phyloP scores from a whole-genome alignment of 2,329 filamentous ascomycete species.

The Emydomyces testavorans region DNA sequence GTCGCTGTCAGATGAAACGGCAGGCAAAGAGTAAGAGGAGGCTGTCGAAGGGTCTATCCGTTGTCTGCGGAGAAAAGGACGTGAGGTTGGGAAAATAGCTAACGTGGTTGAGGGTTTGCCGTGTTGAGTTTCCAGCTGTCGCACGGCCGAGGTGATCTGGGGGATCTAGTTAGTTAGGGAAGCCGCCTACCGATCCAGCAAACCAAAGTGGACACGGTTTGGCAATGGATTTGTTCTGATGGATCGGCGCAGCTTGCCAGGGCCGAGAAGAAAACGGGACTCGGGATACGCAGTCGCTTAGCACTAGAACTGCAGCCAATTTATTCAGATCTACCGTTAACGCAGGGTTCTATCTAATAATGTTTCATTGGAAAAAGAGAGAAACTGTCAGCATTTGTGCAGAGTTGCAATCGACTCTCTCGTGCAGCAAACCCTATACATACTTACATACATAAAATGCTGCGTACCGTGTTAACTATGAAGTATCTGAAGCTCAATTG shows the following conservation, averaged over 20 bases:
- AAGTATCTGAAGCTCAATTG: background rate
- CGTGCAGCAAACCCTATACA: background rate
- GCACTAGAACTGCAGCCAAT: background rate
- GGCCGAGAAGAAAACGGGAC: background rate
- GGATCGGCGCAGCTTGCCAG: constrained; percentile 8
- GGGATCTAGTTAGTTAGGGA: too few relatives aligned
- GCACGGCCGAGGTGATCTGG: constrained; percentile 14
- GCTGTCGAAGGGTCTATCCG: background rate
- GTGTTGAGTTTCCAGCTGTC: constrained; percentile 9
- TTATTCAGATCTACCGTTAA: constrained; percentile 1
- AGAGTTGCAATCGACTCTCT: background rate
- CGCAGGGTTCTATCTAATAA: constrained; percentile 3
- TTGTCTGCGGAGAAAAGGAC: constrained; percentile 13
- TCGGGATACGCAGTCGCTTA: background rate
- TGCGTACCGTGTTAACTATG: background rate
- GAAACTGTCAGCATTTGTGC: constrained; percentile 5
- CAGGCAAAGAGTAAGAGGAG: constrained; percentile 8
- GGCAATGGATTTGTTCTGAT: background rate
- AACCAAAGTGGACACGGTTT: constrained; percentile 10
- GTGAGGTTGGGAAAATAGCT: constrained; percentile 14
- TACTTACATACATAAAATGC: too few relatives aligned
- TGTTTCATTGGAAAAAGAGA: background rate
- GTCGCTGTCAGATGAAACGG: background rate
- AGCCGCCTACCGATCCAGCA: too few relatives aligned
- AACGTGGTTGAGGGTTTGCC: constrained; percentile 12